Evolutionary conservation across 83 land plant genomes (phyloP).

Genomic region (Diphasiastrum complanatum): DNA sequence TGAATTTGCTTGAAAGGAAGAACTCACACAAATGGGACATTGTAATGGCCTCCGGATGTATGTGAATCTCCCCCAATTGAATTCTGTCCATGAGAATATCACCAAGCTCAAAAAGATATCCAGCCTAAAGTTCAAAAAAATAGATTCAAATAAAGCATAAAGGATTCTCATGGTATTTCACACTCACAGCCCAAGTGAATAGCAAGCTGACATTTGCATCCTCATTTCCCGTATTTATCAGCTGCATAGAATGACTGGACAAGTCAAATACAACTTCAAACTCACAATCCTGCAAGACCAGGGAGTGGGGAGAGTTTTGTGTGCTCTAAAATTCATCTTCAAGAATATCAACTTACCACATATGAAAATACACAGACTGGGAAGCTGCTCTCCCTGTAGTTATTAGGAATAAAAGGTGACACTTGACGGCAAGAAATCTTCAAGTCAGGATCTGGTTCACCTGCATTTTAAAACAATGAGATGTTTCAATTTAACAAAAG

Average conservation of each 20-base stretch:
- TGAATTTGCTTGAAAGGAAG: neutral
- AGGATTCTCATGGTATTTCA: too few relatives aligned
- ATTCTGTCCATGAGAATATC: neutral
- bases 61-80: constrained; percentile 5
- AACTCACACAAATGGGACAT: constrained; percentile 9
- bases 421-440: constrained; percentile 16
- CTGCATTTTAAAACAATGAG: too few relatives aligned
- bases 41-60: constrained; percentile 6
- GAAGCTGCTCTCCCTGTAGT: constrained; percentile 9
- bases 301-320: neutral
- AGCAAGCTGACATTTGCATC: constrained; percentile 6
- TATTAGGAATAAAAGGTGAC: constrained; percentile 7
- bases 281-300: neutral
- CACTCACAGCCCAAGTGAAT: constrained; percentile 13
- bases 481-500: too few relatives aligned
- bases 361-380: constrained; percentile 4
- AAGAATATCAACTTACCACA: neutral
- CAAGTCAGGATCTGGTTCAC: constrained; percentile 11
- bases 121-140: neutral
- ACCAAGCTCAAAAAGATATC: neutral
- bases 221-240: constrained; percentile 9
- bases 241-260: neutral
- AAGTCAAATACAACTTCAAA: neutral
- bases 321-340: too few relatives aligned
- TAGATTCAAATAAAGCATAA: neutral